Evolutionary conservation across 345 rosid genomes (phyloP), one percentile per base, ranked within the genome.

Genomic region (Citrus australasica): DNA sequence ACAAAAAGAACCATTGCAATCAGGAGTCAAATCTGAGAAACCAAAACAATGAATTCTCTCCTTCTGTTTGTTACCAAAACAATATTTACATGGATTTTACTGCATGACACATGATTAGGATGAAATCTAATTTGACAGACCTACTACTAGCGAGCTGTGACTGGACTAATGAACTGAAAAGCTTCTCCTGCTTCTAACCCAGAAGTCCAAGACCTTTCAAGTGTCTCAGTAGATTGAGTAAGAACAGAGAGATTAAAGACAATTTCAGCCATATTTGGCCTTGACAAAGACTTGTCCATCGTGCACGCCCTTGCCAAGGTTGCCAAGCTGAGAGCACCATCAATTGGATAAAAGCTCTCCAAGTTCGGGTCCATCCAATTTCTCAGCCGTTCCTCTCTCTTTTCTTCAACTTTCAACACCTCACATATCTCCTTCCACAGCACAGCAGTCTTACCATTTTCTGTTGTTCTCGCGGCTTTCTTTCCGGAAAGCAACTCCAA

Each of bases 181-280:
- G 73, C 81, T 73, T 79, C 88, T 46, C 89, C 90, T 38, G 82
- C 48, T 37, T 85, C 88, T 71, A 80, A 19, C 78, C 78, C 87
- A 13, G 87, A 82, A 82, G 82, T 63, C 89, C 87, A 82, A 4
- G 84, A 85, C 81, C 82, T 63, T 28, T 85, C 90, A 25, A 60
- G 38, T 38, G 83, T 76, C 73, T 86, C 85, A 11, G 80, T 66
- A 69, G 91, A 73, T 13, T 88, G 84, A 37, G 83, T 55, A 22
- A 90, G 84, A 81, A 90, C 82, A 0, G 91, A 81, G 40, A 91
- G 89, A 82, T 76, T 86, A 79, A 90, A 83, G 72, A 90, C 95
- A 13, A 91, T 70, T 79, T 91, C 95, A 14, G 78, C 88, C 92
- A 91, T 90, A 78, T 81, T 86, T 69, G 92, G 95, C 86, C 93